Conservation (phyloP, 345 rosid genomes). For the Pseudoturritis turrita region DNA sequence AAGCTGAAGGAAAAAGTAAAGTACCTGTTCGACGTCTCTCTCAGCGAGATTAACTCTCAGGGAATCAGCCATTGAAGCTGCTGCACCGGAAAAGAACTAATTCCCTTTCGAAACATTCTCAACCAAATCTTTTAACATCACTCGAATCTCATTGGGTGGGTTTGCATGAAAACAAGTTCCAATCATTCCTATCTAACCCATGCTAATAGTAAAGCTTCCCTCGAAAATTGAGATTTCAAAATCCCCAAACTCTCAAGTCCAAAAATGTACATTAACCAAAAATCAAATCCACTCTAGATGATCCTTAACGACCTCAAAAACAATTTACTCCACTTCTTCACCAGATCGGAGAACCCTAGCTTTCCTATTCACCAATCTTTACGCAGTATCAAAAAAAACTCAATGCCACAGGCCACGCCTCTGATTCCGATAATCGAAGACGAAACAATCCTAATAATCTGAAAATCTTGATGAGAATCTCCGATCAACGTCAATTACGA, state of each 20-base stretch:
- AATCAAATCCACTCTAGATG: background rate
- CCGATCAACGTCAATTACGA: background rate
- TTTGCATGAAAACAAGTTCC: background rate
- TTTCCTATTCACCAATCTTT: background rate
- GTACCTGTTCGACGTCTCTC: conserved; percentile 84
- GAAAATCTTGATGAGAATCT: background rate
- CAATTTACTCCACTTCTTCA: background rate
- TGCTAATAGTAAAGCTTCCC: background rate
- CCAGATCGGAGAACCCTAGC: conserved; percentile 3
- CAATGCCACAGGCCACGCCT: background rate
- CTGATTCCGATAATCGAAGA: background rate
- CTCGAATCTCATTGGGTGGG: conserved; percentile 8
- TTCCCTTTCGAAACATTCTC: conserved; percentile 50
- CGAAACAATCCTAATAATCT: background rate
- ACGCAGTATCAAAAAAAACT: background rate
- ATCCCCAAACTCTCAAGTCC: conserved; percentile 14
- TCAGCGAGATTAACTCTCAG: conserved; percentile 58
- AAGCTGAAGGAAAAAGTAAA: background rate
- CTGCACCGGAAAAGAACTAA: conserved; percentile 31
- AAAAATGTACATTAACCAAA: conserved; percentile 12
- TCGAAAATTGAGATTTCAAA: conserved; percentile 1
- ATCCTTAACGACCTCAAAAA: conserved; percentile 15
- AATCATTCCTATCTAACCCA: conserved; percentile 30
- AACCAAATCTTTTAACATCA: conserved; percentile 24
- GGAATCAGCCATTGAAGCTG: conserved; percentile 78